A percentile compares a stretch with the other conserved stretches of the same genome.
These are phyloP conservation scores for Fusarium tanahbumbuense DNA, from an alignment of 2,329 filamentous ascomycete genomes.

Conservation along the genomic window DNA sequence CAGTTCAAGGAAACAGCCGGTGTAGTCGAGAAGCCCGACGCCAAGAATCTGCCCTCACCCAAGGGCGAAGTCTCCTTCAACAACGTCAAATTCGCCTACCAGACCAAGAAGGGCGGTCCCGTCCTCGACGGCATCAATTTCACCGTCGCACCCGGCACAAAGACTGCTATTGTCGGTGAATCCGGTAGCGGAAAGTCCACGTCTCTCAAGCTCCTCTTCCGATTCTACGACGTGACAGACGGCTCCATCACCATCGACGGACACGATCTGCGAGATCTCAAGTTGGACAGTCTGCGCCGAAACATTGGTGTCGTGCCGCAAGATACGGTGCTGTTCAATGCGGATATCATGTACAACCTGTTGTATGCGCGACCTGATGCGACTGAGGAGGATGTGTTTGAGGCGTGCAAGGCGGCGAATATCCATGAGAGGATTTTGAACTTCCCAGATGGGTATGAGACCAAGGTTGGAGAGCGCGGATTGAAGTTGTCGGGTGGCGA, in stretches of 20 bases:
- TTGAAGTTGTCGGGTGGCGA: conserved; percentile 69
- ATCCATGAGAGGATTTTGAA: conserved; percentile 66
- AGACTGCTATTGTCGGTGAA: conserved; percentile 60
- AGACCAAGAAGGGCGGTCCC: conserved; percentile 51
- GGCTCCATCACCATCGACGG: conserved; percentile 61
- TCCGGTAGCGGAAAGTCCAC: conserved; percentile 63
- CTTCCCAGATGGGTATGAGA: conserved; percentile 65
- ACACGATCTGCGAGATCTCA: conserved; percentile 57
- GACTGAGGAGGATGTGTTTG: conserved; percentile 61
- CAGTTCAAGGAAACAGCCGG: conserved; percentile 59
- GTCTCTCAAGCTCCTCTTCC: conserved; percentile 61
- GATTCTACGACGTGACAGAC: conserved; percentile 61
- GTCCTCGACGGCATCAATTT: conserved; percentile 57
- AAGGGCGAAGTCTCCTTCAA: conserved; percentile 56
- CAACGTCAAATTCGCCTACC: conserved; percentile 58
- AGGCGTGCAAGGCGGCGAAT: conserved; percentile 64
- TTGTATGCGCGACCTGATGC: conserved; percentile 63
- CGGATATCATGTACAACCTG: conserved; percentile 66
- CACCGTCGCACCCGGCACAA: conserved; percentile 57
- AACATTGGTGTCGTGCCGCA: conserved; percentile 60
- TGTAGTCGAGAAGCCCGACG: conserved; percentile 56
- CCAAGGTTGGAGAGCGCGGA: conserved; percentile 65
- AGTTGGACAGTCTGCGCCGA: conserved; percentile 53
- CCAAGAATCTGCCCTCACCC: conserved; percentile 47
- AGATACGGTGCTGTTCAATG: conserved; percentile 62